Conservation (phyloP, 257 asterid species). For the Solanum sejunctum region DNA sequence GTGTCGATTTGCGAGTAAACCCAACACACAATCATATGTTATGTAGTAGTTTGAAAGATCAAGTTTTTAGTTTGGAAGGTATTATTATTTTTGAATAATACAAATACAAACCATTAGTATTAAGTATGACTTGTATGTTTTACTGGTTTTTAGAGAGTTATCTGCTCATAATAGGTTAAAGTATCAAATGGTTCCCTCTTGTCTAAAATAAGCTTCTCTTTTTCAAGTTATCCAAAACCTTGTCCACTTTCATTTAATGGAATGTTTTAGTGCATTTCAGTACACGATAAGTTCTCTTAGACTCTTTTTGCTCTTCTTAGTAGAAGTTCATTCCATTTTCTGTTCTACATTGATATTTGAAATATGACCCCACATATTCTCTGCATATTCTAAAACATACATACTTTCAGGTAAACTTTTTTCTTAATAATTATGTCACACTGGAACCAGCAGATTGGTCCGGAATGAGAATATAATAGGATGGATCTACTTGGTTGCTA, state of each 20-base stretch:
- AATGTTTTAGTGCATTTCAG: background rate
- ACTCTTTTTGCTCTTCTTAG: background rate
- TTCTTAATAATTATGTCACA: background rate
- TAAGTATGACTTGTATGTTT: background rate
- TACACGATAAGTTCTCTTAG: background rate
- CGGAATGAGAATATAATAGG: background rate
- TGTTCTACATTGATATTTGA: background rate
- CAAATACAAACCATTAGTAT: background rate
- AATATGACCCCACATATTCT: background rate
- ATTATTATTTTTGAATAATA: background rate
- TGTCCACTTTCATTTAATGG: background rate
- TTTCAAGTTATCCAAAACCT: background rate
- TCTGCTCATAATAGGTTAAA: background rate
- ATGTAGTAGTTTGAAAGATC: background rate
- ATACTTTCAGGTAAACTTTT: background rate
- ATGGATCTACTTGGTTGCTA: background rate
- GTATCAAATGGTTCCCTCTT: background rate
- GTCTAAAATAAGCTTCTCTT: background rate
- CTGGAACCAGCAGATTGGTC: background rate
- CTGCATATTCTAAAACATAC: background rate
- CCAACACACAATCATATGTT: background rate
- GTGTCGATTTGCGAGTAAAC: background rate
- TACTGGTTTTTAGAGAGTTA: background rate
- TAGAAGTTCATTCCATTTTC: background rate
- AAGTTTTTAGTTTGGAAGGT: background rate